A percentile compares a stretch with the other conserved stretches of the same genome.
Conservation (phyloP, 2,329 filamentous ascomycete species). For the Alternaria triticina region DNA sequence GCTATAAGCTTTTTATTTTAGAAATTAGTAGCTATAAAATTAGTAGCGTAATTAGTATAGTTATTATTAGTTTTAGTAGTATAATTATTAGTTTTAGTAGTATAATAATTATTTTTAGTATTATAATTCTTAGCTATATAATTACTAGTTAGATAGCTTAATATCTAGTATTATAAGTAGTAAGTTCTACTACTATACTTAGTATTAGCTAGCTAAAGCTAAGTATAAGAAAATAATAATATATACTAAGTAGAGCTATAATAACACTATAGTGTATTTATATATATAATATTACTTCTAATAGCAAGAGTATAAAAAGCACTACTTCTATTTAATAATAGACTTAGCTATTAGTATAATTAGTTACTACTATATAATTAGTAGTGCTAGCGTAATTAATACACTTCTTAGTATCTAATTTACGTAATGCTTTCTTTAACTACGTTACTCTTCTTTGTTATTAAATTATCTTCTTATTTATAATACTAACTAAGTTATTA, state of each 20-base stretch:
- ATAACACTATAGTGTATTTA: background rate
- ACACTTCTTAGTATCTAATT: background rate
- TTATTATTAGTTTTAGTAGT: too few species aligned
- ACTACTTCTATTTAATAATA: background rate
- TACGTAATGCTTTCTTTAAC: background rate
- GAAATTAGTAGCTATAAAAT: too few species aligned
- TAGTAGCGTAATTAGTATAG: too few species aligned
- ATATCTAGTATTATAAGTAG: too few species aligned
- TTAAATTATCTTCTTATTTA: background rate
- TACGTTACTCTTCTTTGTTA: fast-evolving
- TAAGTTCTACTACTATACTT: too few species aligned
- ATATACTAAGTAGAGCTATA: background rate
- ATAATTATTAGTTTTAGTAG: too few species aligned
- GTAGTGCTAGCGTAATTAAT: background rate
- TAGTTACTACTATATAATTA: background rate
- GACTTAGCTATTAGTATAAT: background rate
- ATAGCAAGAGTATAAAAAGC: background rate
- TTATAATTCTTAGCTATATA: too few species aligned
- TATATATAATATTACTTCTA: background rate
- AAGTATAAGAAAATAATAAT: too few species aligned
- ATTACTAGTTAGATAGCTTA: too few species aligned
- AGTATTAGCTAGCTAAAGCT: too few species aligned
- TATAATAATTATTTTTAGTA: too few species aligned
- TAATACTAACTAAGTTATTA: background rate
- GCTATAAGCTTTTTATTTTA: too few species aligned